A percentile compares a stretch with the other conserved stretches of the same genome.
Conservation (phyloP, 768 basidiomycete species). For the Boletus speciosus region DNA sequence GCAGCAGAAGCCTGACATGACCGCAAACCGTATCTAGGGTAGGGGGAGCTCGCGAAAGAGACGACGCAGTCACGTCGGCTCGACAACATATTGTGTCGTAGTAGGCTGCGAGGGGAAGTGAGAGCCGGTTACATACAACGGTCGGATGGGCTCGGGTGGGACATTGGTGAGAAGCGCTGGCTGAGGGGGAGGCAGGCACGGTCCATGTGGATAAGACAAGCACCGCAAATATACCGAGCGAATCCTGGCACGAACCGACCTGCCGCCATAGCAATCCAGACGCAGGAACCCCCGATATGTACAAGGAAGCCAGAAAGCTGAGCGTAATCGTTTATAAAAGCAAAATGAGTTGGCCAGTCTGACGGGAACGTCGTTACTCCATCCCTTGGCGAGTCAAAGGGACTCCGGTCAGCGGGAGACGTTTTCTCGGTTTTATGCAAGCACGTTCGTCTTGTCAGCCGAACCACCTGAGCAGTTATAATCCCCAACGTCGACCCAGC, state of each 20-base stretch:
- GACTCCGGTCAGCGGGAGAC: constrained; percentile 11
- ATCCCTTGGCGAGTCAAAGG: constrained; percentile 8
- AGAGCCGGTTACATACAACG: neutral
- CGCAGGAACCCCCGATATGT: constrained; percentile 29
- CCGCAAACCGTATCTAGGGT: neutral
- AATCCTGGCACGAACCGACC: constrained; percentile 18
- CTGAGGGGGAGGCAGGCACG: constrained; percentile 5
- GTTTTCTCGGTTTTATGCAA: constrained; percentile 27
- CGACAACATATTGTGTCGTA: neutral
- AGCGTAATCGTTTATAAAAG: constrained; percentile 30
- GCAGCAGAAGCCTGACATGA: constrained; percentile 7
- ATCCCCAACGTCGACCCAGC: constrained; percentile 13
- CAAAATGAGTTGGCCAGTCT: constrained; percentile 10
- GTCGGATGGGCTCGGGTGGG: constrained; percentile 22
- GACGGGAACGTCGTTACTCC: constrained; percentile 5
- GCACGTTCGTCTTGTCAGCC: constrained; percentile 32
- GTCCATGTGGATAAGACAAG: constrained; percentile 11
- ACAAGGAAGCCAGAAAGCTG: constrained; percentile 21
- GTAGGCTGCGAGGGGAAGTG: neutral
- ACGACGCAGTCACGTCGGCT: neutral
- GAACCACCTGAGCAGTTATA: constrained; percentile 19
- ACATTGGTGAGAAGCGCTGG: constrained; percentile 11
- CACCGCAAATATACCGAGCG: constrained; percentile 20
- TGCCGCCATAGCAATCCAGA: constrained; percentile 11
- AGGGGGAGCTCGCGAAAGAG: neutral